These are phyloP conservation scores for Kwoniella sp. DNA, from an alignment of 768 basidiomycete genomes.

Conservation along the genomic window DNA sequence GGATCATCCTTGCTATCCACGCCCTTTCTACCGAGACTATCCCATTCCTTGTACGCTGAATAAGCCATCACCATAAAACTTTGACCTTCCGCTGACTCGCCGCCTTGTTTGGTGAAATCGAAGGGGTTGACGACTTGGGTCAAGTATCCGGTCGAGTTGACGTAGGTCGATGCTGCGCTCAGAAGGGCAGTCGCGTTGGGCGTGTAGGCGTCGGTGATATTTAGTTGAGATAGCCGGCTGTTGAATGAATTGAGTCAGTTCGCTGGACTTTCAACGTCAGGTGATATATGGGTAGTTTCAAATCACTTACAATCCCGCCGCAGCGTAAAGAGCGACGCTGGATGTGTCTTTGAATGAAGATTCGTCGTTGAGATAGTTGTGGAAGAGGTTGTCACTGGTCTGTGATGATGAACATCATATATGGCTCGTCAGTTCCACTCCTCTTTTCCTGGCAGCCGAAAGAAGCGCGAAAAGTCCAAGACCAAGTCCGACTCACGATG, in stretches of 20 bases:
- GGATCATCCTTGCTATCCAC: slow-evolving; percentile 20
- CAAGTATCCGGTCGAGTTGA: slow-evolving; percentile 57
- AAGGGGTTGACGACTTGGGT: slow-evolving; percentile 57
- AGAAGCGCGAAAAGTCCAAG: no score
- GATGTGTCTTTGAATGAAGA: slow-evolving; percentile 57
- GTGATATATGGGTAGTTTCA: slow-evolving; percentile 29
- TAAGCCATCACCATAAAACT: slow-evolving; percentile 52
- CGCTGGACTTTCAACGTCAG: slow-evolving; percentile 12
- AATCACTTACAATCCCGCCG: slow-evolving; percentile 41
- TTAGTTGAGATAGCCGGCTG: slow-evolving; percentile 55
- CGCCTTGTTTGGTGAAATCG: slow-evolving; percentile 51
- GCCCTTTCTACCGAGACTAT: slow-evolving; percentile 29
- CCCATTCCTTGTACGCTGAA: slow-evolving; percentile 50
- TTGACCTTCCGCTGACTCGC: slow-evolving; percentile 53
- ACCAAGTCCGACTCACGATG: slow-evolving; percentile 48
- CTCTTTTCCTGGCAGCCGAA: no score
- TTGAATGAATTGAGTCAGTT: slow-evolving; percentile 15
- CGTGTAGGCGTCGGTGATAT: slow-evolving; percentile 53
- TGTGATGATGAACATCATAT: no score
- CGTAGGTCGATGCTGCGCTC: slow-evolving; percentile 50
- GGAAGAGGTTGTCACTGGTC: slow-evolving; percentile 54
- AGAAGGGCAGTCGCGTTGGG: slow-evolving; percentile 52
- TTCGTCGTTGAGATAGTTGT: slow-evolving; percentile 56
- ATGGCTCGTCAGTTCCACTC: no score
- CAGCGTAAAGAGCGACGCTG: slow-evolving; percentile 52